Evolutionary conservation across 2,329 filamentous ascomycete genomes (phyloP), one percentile per base, ranked within the genome.

Genomic region (Fonsecaea erecta): DNA sequence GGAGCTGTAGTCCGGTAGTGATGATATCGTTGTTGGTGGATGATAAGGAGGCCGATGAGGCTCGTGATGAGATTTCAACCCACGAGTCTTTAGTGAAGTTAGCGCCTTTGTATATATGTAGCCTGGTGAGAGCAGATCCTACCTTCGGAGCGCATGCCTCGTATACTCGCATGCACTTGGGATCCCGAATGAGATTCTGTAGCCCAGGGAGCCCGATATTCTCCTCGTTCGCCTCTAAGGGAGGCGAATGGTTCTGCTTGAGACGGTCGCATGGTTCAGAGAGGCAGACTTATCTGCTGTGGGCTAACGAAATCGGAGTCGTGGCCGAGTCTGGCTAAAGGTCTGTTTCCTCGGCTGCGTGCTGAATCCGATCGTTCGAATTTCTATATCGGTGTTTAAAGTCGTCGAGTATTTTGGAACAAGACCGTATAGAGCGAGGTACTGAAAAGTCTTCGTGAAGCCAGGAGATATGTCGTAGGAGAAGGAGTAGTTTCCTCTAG

Each of bases 1-100:
- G 89, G 59, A 97, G 88, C 60, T 88, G 87, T 48, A 97, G 84
- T 28, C 93, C 93, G 4, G 92, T 95, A 1, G 92, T 96, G 70
- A 97, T 90, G 71, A 97, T 94, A 74, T 97, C 93, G 70, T 60
- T 77, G 77, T 74, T 90, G 88, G 60, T 88, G 79, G 86, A 97
- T 21, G 93, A 97, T 12, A 97, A 82, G 14, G 93, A 97, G 1
- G 94, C 97, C 1, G 94, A 96, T 0, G 94, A 97, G 7, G 94
- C 93, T 72, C 95, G 92, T 3, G 94, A 97, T 53, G 90, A 87
- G 66, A 99, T 88, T 77, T 99, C 94, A 72, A 98, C 88, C 95
- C 95, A 99, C 8, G 95, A 97, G 81, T 98, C 95, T 93, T 82
- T 34, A 71, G 63, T 79, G 80, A 77, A 52, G 73, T 76, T 34